Base-by-base conservation (phyloP, 2,329 filamentous ascomycete genomes). In the Epichloe hybrida region DNA sequence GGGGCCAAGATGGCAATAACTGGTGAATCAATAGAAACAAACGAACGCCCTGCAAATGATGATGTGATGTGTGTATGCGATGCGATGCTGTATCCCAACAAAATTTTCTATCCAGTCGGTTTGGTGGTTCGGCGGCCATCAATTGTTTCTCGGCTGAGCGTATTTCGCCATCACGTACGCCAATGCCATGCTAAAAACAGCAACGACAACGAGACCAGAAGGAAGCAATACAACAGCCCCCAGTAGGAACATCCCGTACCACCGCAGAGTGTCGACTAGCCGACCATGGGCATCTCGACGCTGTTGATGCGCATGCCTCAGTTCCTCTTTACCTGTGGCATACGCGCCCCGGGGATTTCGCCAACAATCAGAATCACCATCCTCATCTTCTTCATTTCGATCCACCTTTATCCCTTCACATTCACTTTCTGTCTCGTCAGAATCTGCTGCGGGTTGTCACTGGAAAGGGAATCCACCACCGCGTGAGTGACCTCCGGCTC, bases 191-290 rank as follows among this genome's bases (percentile, higher is more conserved):
- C 58, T 60, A 46, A 66, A 53, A 46, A 66, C 58, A 52, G 69
- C 64, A 50, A 71, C 49, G 23, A 61, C 59, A 48, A 72, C 62
- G 51, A 75, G 61, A 56, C 64, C 64, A 47, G 62, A 62, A 51
- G 74, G 74, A 42, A 77, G 68, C 55, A 77, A 65, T 53, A 76
- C 72, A 48, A 70, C 57, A 15, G 70, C 69, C 12, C 69, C 73
- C 50, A 73, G 57, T 31, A 71, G 52, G 45, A 64, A 61, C 55
- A 70, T 64, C 55, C 73, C 69, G 53, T 68, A 64, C 51, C 62
- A 66, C 49, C 72, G 72, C 53, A 74, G 57, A 49, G 58, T 62
- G 40, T 69, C 68, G 35, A 76, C 65, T 55, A 67, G 61, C 55
- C 58, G 61, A 43, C 71, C 65, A 46, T 64, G 65, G 40, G 62